Evolutionary conservation across 2,329 filamentous ascomycete species (phyloP).

Genomic region (Sarocladium brachiariae): DNA sequence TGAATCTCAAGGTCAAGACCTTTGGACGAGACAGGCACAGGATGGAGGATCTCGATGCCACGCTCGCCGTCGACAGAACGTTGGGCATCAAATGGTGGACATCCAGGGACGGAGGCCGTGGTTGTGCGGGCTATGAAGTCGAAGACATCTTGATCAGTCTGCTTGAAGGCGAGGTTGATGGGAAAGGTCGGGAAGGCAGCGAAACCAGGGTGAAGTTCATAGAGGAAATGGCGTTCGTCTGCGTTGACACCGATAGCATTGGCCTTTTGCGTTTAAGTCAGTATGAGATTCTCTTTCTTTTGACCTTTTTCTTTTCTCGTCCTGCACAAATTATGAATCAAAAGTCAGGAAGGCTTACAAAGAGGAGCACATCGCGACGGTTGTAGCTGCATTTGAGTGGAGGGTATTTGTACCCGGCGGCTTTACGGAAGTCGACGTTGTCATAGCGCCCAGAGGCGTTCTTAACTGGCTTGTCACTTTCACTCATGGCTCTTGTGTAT

Average conservation of each 20-base stretch:
- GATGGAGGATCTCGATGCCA: slow-evolving; percentile 29
- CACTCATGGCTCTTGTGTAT: neutral
- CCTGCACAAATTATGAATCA: neutral
- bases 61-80: slow-evolving; percentile 35
- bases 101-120: slow-evolving; percentile 27
- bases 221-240: slow-evolving; percentile 35
- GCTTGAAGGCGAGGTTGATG: slow-evolving; percentile 37
- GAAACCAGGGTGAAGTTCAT: slow-evolving; percentile 37
- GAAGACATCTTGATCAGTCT: slow-evolving; percentile 36
- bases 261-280: slow-evolving; percentile 18
- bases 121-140: slow-evolving; percentile 32
- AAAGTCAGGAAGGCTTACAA: slow-evolving; percentile 15
- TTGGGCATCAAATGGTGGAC: slow-evolving; percentile 32
- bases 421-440: slow-evolving; percentile 34
- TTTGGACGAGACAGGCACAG: slow-evolving; percentile 27
- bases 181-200: slow-evolving; percentile 40
- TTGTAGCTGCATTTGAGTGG: slow-evolving; percentile 33
- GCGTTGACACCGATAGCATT: slow-evolving; percentile 31
- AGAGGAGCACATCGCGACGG: slow-evolving; percentile 32
- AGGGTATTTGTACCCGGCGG: slow-evolving; percentile 28
- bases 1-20: slow-evolving; percentile 32
- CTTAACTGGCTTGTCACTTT: slow-evolving; percentile 25
- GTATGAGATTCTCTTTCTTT: too few species aligned
- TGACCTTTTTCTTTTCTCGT: too few species aligned
- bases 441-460: slow-evolving; percentile 31